Evolutionary conservation across 208 protist genomes (phyloP).

Genomic region (Trichomonas tenax): DNA sequence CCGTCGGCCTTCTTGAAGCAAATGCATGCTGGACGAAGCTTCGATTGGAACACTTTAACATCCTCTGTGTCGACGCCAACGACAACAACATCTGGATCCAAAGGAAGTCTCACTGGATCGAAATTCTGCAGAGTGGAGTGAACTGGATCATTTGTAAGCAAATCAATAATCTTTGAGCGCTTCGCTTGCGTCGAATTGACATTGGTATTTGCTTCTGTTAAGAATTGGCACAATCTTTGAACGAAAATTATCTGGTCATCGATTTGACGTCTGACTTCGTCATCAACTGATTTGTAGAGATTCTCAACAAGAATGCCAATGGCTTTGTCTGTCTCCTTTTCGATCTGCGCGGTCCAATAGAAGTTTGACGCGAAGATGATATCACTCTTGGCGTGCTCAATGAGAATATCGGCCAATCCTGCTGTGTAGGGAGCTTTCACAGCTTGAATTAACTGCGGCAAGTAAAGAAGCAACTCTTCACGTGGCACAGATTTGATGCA

Average conservation of each 20-base stretch:
- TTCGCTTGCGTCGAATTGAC: not conserved
- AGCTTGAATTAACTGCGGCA: not conserved
- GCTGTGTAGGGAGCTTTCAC: slow-evolving; percentile 2
- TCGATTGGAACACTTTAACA: not conserved
- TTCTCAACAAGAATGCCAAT: not conserved
- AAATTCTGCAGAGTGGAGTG: not conserved
- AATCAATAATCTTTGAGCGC: not conserved
- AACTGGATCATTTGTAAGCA: not conserved
- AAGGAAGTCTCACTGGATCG: not conserved
- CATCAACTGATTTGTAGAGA: not conserved
- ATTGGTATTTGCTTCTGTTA: not conserved
- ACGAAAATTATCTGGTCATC: not conserved
- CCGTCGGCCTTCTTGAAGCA: not conserved
- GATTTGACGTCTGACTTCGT: not conserved
- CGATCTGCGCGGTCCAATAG: not conserved
- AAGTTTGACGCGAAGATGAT: not conserved
- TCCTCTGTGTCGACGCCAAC: not conserved
- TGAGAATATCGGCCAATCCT: not conserved
- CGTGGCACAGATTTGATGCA: not conserved
- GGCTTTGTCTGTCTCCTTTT: not conserved
- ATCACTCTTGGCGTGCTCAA: not conserved
- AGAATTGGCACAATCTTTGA: not conserved
- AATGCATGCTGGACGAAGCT: not conserved
- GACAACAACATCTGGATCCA: not conserved
- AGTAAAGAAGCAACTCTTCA: not conserved